Percentiles rank a stretch among this genome's conserved stretches.
Conservation (phyloP, 2,329 filamentous ascomycete species). For the Lasiodiplodia citricola region DNA sequence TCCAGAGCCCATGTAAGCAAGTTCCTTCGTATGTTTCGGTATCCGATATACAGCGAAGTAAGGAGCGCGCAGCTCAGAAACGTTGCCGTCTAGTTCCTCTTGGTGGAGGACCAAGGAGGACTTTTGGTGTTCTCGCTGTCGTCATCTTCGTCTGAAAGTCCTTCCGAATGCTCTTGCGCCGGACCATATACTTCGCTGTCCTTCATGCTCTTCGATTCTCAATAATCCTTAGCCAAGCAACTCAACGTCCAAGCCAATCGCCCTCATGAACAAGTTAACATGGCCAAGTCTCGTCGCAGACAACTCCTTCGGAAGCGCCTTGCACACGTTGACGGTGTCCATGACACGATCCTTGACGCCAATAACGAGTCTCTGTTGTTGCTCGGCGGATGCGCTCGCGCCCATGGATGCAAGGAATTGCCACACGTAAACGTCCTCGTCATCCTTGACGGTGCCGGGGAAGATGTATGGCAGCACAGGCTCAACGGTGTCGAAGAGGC, state of each 20-base stretch:
- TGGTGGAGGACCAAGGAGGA: neutral
- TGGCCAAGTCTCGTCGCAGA: constrained; percentile 82
- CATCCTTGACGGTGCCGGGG: constrained; percentile 85
- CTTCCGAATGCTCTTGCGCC: neutral
- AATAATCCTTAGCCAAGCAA: constrained; percentile 57
- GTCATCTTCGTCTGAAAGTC: neutral
- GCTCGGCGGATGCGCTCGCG: constrained; percentile 88
- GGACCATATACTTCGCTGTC: neutral
- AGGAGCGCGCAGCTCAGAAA: neutral
- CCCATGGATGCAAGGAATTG: constrained; percentile 96
- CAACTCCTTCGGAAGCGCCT: constrained; percentile 87
- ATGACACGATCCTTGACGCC: constrained; percentile 98
- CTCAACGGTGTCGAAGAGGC: constrained; percentile 86
- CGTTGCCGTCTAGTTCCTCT: neutral
- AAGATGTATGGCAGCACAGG: constrained; percentile 84
- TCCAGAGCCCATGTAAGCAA: neutral
- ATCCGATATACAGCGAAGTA: neutral
- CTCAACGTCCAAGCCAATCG: constrained; percentile 97
- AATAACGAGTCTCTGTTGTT: constrained; percentile 92
- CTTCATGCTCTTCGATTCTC: neutral
- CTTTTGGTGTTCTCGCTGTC: neutral
- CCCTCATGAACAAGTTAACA: constrained; percentile 98
- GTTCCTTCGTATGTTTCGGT: neutral
- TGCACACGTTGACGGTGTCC: constrained; percentile 87
- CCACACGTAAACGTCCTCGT: constrained; percentile 97